Evolutionary conservation across 305 asterid genomes (phyloP), one percentile per base, ranked within the genome.

Genomic region (Fraxinus dipetala): DNA sequence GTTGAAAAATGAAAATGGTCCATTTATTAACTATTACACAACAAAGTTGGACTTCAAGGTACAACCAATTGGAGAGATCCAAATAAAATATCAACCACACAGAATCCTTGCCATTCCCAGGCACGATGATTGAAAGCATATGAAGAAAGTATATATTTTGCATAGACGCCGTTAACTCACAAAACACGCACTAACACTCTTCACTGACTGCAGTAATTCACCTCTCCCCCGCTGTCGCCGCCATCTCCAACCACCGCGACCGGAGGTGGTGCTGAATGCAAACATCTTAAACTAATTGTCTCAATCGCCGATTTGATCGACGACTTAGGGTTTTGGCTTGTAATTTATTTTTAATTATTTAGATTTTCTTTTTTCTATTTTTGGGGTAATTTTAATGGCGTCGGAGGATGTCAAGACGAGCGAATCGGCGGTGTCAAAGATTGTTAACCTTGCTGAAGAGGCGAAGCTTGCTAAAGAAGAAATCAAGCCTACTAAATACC

Each of bases 391-490:
- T 76, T 76, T 40, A 51, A 86, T 88, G 89, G 85, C 88, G 43
- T 86, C 89, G 43, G 89, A 88, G 81, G 89, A 88, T 75, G 89
- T 87, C 79, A 87, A 87, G 85, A 70, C 82, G 67, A 78, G 88
- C 36, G 87, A 83, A 38, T 82, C 80, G 76, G 90, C 88, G 48
- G 88, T 85, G 76, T 77, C 83, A 43, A 83, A 81, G 65, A 87
- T 87, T 54, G 90, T 85, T 6, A 83, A 83, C 77, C 80, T 87
- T 75, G 88, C 87, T 22, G 90, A 83, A 78, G 90, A 87, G 80
- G 88, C 90, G 7, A 87, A 87, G 74, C 78, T 79, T 28, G 90
- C 88, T 3, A 85, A 85, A 4, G 90, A 88, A 88, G 90, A 87
- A 87, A 87, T 88, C 72, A 82, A 86, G 26, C 85, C 89, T 56